These are phyloP conservation scores for Durio zibethinus DNA, from an alignment of 345 rosid genomes.

Conservation along the genomic window DNA sequence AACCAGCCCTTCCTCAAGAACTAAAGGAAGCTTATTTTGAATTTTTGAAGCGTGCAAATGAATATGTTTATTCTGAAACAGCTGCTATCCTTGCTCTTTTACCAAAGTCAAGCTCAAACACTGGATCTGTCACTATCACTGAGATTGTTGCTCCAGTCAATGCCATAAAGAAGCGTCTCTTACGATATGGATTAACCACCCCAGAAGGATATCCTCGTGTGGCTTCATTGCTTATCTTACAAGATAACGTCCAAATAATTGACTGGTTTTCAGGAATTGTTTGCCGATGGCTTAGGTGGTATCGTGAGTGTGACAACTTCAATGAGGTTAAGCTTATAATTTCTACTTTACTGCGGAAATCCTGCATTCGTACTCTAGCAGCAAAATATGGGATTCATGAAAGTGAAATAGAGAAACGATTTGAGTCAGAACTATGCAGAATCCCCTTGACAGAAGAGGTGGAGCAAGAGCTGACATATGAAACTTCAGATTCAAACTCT, in stretches of 20 bases:
- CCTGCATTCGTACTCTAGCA: slow-evolving; percentile 86
- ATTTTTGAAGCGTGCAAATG: slow-evolving; percentile 58
- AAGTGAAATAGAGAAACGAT: slow-evolving; percentile 58
- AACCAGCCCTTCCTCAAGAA: slow-evolving; percentile 74
- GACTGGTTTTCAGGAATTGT: slow-evolving; percentile 80
- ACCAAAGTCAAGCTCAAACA: slow-evolving; percentile 37
- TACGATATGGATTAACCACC: slow-evolving; percentile 66
- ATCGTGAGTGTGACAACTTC: slow-evolving; percentile 57
- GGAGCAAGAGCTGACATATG: slow-evolving; percentile 45
- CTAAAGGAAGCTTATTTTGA: slow-evolving; percentile 67
- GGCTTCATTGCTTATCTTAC: slow-evolving; percentile 52
- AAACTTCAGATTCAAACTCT: slow-evolving; percentile 32
- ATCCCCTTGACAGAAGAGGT: slow-evolving; percentile 52
- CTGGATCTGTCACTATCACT: slow-evolving; percentile 34
- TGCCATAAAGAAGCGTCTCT: slow-evolving; percentile 66
- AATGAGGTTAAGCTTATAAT: slow-evolving; percentile 59
- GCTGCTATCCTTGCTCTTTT: slow-evolving; percentile 56
- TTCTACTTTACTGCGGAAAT: slow-evolving; percentile 51
- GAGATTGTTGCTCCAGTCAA: slow-evolving; percentile 63
- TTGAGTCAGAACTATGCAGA: slow-evolving; percentile 58
- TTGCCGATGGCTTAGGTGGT: slow-evolving; percentile 72
- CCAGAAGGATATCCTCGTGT: slow-evolving; percentile 55
- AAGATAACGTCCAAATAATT: slow-evolving; percentile 64
- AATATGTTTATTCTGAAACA: slow-evolving; percentile 74
- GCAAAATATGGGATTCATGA: slow-evolving; percentile 73